Base-by-base conservation (phyloP, 2,329 filamentous ascomycete species). In the Nemania diffusa region DNA sequence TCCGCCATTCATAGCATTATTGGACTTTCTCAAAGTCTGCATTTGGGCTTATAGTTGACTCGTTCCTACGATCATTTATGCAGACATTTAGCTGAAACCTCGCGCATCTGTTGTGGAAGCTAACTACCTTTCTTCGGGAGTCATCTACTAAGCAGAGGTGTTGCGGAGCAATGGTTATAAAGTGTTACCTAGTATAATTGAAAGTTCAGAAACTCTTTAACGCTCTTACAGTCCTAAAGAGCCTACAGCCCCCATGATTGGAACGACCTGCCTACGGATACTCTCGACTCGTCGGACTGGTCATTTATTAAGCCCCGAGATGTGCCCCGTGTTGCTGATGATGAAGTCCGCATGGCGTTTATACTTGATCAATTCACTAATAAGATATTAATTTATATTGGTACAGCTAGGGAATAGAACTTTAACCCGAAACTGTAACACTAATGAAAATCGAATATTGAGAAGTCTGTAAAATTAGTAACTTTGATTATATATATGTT, bases 171-270 rank as follows among this genome's bases (percentile, higher is more conserved):
- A 91, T 82, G 2, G 85, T 85, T 3, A 88, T 90, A 2, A 79
- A 84, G 74, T 93, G 91, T 52, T 90, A 87, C 56, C 83, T 83
- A 3, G 89, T 91, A 75, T 93, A 94, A 71, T 90, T 87, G 75
- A 92, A 91, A 1, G 90, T 88, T 0, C n/a, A 91, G 91, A 71
- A 92, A 92, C 13, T 93, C 81, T 70, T 93, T 90, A 8, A 93
- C 81, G 53, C 91, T 87, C 84, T 65, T 7, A 9, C 29, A 1
- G 40, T 2, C 70, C 17, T 29, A 58, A 27, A 62, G 57, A n/a
- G n/a, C n/a, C n/a, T n/a, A n/a, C n/a, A n/a, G n/a, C n/a, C n/a
- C n/a, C n/a, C n/a, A n/a, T n/a, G n/a, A n/a, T n/a, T n/a, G n/a
- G n/a, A n/a, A n/a, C n/a, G n/a, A n/a, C n/a, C n/a, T 81, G 79